phyloP scores from a whole-genome alignment of 2,329 filamentous ascomycete species.

The Eutypa lata region DNA sequence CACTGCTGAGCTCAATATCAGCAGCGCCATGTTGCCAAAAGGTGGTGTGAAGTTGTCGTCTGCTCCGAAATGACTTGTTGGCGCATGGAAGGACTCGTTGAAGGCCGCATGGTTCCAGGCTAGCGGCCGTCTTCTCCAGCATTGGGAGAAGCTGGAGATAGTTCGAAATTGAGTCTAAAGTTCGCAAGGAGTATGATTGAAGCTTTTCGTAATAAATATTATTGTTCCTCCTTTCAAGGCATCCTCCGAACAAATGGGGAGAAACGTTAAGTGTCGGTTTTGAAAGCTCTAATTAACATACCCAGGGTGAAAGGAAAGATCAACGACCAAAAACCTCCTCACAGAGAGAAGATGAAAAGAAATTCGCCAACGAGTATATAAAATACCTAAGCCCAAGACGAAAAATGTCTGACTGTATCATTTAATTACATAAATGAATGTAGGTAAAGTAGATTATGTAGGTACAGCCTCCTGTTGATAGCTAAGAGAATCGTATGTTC shows the following conservation, averaged over 20 bases:
- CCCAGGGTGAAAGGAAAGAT: background rate
- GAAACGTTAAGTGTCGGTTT: no score
- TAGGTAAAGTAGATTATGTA: no score
- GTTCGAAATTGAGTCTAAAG: conserved; percentile 2
- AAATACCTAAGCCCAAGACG: background rate
- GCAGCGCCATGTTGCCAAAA: conserved; percentile 56
- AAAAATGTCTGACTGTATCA: background rate
- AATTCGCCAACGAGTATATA: background rate
- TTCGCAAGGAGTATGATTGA: background rate
- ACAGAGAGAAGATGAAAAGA: background rate
- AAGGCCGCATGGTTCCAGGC: conserved; percentile 54
- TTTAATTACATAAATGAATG: background rate
- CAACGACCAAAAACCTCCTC: background rate
- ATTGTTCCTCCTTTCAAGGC: background rate
- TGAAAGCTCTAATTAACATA: background rate
- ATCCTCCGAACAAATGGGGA: background rate
- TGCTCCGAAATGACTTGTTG: conserved; percentile 34
- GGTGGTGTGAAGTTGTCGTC: conserved; percentile 43
- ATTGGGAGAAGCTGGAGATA: conserved; percentile 34
- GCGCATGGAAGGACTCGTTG: conserved; percentile 47
- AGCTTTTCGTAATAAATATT: background rate
- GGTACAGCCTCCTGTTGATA: no score
- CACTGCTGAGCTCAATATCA: conserved; percentile 43
- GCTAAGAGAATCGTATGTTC: no score
- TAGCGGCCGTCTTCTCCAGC: conserved; percentile 56